Percentiles rank a stretch among this genome's conserved stretches.
These are phyloP conservation scores for Aristolochia contorta DNA, from an alignment of 164 flowering plant genomes.

Conservation along the genomic window DNA sequence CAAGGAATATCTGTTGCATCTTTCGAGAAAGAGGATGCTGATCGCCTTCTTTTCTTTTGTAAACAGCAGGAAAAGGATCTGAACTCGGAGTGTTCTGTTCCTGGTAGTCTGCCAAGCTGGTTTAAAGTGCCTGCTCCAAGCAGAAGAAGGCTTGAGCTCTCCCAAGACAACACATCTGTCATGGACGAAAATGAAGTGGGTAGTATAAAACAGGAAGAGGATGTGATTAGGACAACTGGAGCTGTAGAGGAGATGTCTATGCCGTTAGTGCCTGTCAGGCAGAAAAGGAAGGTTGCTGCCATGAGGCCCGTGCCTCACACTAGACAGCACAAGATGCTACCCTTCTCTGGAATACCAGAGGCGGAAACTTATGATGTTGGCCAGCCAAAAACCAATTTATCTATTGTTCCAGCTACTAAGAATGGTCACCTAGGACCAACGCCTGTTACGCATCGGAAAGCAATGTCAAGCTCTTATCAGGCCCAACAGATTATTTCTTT, in stretches of 20 bases:
- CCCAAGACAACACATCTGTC: slow-evolving; percentile 15
- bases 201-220: slow-evolving; percentile 13
- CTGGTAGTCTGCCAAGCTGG: slow-evolving; percentile 51
- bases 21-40: slow-evolving; percentile 86
- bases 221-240: slow-evolving; percentile 9
- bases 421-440: slow-evolving; percentile 32
- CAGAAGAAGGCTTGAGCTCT: slow-evolving; percentile 40
- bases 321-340: slow-evolving; percentile 63
- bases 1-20: slow-evolving; percentile 93
- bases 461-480: slow-evolving; percentile 59
- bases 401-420: slow-evolving; percentile 39
- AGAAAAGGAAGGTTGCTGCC: slow-evolving; percentile 59
- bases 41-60: slow-evolving; percentile 79
- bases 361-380: slow-evolving; percentile 42
- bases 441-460: slow-evolving; percentile 51
- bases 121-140: slow-evolving; percentile 65
- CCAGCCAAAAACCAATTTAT: slow-evolving; percentile 35
- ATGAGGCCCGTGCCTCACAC: slow-evolving; percentile 92
- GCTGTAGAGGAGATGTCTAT: slow-evolving; percentile 15
- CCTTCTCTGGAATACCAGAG: slow-evolving; percentile 53
- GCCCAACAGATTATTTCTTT: slow-evolving; percentile 76
- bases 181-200: slow-evolving; percentile 10
- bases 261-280: slow-evolving; percentile 20
- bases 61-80: slow-evolving; percentile 25
- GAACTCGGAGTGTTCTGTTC: slow-evolving; percentile 9